Conservation (phyloP, 345 rosid genomes). For the Acer negundo region DNA sequence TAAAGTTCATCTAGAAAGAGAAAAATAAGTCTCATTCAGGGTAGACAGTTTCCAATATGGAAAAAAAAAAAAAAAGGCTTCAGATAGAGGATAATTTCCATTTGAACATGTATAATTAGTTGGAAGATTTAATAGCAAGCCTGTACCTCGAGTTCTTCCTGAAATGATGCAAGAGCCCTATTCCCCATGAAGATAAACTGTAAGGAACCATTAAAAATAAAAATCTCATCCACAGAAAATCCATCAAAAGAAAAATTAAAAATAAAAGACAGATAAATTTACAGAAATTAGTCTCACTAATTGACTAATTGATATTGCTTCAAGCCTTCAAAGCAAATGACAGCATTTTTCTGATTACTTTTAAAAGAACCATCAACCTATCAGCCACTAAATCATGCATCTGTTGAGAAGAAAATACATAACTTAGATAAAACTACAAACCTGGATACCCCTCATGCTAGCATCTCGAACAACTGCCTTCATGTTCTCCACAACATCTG, state of each 20-base stretch:
- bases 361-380: slow-evolving; percentile 8
- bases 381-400: slow-evolving; percentile 9
- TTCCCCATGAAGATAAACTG: slow-evolving; percentile 63
- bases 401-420: not conserved
- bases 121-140: not conserved
- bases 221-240: slow-evolving; percentile 15
- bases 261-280: slow-evolving; percentile 1
- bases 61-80: not conserved
- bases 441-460: slow-evolving; percentile 48
- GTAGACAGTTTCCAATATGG: not conserved
- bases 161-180: slow-evolving; percentile 36
- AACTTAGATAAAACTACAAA: slow-evolving; percentile 24
- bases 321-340: slow-evolving; percentile 5
- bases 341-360: not conserved
- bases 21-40: not conserved
- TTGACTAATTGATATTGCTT: slow-evolving; percentile 15
- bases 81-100: not conserved
- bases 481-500: slow-evolving; percentile 50
- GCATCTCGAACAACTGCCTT: slow-evolving; percentile 40
- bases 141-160: slow-evolving; percentile 51
- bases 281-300: slow-evolving; percentile 9
- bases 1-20: not conserved
- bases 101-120: slow-evolving; percentile 10
- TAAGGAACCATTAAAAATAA: slow-evolving; percentile 10
- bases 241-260: not conserved